Evolutionary conservation across 345 rosid genomes (phyloP).

Genomic region (Mangifera indica): DNA sequence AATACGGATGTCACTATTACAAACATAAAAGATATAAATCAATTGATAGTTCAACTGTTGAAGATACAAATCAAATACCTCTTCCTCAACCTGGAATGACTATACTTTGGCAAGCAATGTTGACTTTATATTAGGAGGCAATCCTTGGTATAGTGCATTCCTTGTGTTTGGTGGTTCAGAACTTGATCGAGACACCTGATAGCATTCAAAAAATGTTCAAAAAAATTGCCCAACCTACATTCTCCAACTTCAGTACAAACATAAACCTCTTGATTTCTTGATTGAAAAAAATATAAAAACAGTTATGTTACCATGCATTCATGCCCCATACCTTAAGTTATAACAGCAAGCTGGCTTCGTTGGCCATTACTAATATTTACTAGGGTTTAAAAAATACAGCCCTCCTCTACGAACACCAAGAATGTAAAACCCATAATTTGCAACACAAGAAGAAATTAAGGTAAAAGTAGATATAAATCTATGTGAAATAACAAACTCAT

Average conservation of each 20-base stretch:
- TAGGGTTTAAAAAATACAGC: too few relatives aligned
- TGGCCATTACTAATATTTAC: too few relatives aligned
- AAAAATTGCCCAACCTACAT: background rate
- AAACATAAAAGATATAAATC: conserved; percentile 1
- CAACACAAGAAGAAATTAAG: too few relatives aligned
- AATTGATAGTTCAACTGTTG: conserved; percentile 5
- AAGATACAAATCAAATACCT: conserved; percentile 44
- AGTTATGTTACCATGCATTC: too few relatives aligned
- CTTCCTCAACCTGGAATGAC: conserved; percentile 68
- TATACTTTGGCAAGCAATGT: conserved; percentile 72
- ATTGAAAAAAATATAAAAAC: too few relatives aligned
- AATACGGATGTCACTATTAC: background rate
- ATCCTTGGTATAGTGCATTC: conserved; percentile 93
- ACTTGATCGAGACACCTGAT: conserved; percentile 95
- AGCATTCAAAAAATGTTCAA: too few relatives aligned
- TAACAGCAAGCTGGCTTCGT: too few relatives aligned
- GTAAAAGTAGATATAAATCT: conserved; percentile 12
- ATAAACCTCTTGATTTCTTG: too few relatives aligned
- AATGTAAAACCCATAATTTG: too few relatives aligned
- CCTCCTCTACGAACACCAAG: too few relatives aligned
- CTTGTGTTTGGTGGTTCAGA: conserved; percentile 88
- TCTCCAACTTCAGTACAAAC: too few relatives aligned
- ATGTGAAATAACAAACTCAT: conserved; percentile 52
- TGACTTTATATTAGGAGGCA: conserved; percentile 83
- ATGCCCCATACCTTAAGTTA: too few relatives aligned